Conservation (phyloP, 768 basidiomycete genomes). For the Trametes gibbosa region DNA sequence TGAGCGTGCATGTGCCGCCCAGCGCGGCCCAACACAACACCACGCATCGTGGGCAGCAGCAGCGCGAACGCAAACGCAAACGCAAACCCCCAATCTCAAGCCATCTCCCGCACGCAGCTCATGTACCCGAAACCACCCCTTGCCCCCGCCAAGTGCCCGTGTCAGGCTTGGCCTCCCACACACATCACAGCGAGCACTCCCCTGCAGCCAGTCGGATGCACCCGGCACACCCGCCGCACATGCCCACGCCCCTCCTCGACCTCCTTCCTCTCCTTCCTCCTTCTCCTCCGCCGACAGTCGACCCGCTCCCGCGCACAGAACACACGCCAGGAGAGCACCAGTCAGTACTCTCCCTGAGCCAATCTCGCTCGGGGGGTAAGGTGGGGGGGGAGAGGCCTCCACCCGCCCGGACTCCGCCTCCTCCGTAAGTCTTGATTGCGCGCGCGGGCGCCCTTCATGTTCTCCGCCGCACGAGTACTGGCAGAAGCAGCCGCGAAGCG, state of each 20-base stretch:
- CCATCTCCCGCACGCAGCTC: background rate
- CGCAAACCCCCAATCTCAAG: background rate
- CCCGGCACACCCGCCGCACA: background rate
- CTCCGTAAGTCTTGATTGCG: slow-evolving; percentile 10
- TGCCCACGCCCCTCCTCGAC: background rate
- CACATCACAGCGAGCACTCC: too few species aligned
- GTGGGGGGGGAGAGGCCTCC: too few species aligned
- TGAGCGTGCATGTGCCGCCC: too few species aligned
- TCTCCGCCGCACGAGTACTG: background rate
- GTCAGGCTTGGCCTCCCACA: too few species aligned
- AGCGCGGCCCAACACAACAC: too few species aligned
- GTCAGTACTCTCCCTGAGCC: too few species aligned
- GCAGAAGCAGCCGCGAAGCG: background rate
- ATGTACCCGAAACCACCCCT: background rate
- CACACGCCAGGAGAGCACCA: too few species aligned
- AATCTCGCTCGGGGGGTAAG: too few species aligned
- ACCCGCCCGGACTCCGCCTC: slow-evolving; percentile 2
- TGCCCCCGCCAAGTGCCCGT: too few species aligned
- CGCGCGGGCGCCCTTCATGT: background rate
- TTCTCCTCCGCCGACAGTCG: too few species aligned
- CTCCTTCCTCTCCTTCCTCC: background rate
- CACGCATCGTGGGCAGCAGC: too few species aligned
- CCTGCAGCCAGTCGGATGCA: background rate
- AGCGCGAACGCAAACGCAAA: background rate
- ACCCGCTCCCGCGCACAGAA: too few species aligned